Conservation (phyloP, 1,139 yeast species). For the Yamadazyma dushanensis region DNA sequence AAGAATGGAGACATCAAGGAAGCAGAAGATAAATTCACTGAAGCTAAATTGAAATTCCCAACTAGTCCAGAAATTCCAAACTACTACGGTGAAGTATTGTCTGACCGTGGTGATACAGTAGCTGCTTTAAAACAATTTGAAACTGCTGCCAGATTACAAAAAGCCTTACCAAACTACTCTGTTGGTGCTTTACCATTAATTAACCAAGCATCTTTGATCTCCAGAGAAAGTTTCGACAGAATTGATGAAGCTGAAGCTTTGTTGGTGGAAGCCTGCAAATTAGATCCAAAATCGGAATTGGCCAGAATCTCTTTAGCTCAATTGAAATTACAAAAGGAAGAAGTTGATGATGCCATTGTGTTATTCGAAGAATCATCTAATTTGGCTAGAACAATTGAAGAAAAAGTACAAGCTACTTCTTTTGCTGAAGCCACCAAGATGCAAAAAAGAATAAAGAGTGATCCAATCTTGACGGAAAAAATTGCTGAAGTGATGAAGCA, state of each 20-base stretch:
- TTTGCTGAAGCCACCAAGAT: constrained; percentile 90
- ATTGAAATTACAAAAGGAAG: constrained; percentile 78
- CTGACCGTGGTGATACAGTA: constrained; percentile 72
- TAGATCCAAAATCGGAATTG: constrained; percentile 86
- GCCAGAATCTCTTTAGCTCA: constrained; percentile 92
- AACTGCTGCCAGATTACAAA: constrained; percentile 80
- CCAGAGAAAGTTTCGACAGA: constrained; percentile 56
- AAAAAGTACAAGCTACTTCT: constrained; percentile 87
- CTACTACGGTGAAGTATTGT: constrained; percentile 91
- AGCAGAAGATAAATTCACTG: constrained; percentile 69
- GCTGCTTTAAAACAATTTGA: constrained; percentile 86
- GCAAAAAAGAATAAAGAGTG: constrained; percentile 70
- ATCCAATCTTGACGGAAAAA: constrained; percentile 55
- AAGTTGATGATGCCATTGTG: constrained; percentile 76
- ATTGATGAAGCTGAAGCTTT: constrained; percentile 65
- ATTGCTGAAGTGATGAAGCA: constrained; percentile 47
- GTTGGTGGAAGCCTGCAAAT: constrained; percentile 72
- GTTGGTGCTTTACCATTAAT: constrained; percentile 90
- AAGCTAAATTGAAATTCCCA: constrained; percentile 77
- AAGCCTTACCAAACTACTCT: constrained; percentile 55
- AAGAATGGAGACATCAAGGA: constrained; percentile 66
- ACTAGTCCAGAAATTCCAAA: constrained; percentile 90
- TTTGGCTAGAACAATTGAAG: constrained; percentile 81
- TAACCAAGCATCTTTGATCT: constrained; percentile 79
- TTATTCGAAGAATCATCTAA: constrained; percentile 81